Evolutionary conservation across 345 rosid species (phyloP).

Genomic region (Xanthoceras sorbifolium): DNA sequence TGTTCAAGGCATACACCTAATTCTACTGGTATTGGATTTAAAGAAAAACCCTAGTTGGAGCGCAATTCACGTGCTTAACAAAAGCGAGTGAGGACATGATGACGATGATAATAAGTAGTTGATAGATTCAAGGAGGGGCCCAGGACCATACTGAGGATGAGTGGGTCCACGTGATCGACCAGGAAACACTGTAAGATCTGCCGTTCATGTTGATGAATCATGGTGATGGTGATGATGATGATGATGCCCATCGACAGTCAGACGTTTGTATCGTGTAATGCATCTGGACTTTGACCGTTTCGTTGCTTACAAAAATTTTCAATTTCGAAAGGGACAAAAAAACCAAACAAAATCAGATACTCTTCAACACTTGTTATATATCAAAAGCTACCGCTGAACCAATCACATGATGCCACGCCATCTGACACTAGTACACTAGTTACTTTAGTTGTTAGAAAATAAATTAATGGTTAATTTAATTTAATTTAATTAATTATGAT

Average conservation of each 20-base stretch:
- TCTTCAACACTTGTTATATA: too few relatives aligned
- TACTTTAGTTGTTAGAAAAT: too few relatives aligned
- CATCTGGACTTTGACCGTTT: slow-evolving; percentile 23
- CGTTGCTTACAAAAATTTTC: neutral
- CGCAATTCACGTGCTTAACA: neutral
- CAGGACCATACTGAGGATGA: neutral
- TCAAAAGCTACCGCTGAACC: neutral
- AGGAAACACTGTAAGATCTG: neutral
- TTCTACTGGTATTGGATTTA: too few relatives aligned
- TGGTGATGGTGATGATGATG: neutral
- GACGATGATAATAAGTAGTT: neutral
- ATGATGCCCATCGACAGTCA: neutral
- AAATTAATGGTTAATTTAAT: too few relatives aligned
- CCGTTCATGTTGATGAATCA: neutral
- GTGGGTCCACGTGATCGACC: slow-evolving; percentile 32
- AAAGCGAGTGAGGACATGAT: neutral
- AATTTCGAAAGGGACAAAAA: neutral
- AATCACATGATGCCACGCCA: neutral
- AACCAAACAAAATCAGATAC: too few relatives aligned
- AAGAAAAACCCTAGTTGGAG: too few relatives aligned
- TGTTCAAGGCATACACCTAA: too few relatives aligned
- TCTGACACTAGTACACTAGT: too few relatives aligned
- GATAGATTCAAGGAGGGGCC: neutral
- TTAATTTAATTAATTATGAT: too few relatives aligned
- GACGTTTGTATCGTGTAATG: neutral